Evolutionary conservation across 2,329 filamentous ascomycete genomes (phyloP).

Genomic region (Tolypocladium cylindrosporum): DNA sequence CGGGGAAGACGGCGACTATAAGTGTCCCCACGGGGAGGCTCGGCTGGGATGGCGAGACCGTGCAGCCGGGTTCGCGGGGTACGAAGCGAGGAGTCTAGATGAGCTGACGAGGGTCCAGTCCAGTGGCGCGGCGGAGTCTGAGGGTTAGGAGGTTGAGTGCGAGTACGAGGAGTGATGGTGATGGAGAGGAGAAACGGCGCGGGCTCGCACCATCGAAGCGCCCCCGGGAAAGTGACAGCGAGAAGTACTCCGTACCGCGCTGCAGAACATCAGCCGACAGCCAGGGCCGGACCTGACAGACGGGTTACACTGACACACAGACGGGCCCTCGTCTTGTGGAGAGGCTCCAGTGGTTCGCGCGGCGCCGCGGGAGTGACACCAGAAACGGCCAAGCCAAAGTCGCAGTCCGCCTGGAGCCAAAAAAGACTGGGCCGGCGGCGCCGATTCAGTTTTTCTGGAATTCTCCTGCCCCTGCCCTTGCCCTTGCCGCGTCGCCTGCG

Average conservation of each 20-base stretch:
- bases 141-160: too few species aligned
- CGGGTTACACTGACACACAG: too few species aligned
- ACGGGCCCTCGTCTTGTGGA: not conserved
- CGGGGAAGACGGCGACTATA: not conserved
- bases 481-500: not conserved
- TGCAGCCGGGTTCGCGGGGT: not conserved
- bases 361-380: not conserved
- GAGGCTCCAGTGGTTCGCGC: not conserved
- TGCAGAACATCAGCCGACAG: not conserved
- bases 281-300: not conserved
- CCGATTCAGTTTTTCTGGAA: not conserved
- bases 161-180: not conserved
- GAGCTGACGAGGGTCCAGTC: not conserved
- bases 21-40: not conserved
- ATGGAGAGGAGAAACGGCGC: not conserved
- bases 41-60: not conserved
- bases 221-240: not conserved
- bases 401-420: not conserved
- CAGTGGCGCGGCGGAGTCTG: not conserved
- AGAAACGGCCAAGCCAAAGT: not conserved
- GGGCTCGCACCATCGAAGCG: not conserved
- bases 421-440: not conserved
- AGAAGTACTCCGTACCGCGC: not conserved
- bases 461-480: not conserved
- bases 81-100: not conserved